A percentile compares a stretch with the other conserved stretches of the same genome.
phyloP scores from a whole-genome alignment of 2,329 filamentous ascomycete species.

The Gyromitra esculenta region DNA sequence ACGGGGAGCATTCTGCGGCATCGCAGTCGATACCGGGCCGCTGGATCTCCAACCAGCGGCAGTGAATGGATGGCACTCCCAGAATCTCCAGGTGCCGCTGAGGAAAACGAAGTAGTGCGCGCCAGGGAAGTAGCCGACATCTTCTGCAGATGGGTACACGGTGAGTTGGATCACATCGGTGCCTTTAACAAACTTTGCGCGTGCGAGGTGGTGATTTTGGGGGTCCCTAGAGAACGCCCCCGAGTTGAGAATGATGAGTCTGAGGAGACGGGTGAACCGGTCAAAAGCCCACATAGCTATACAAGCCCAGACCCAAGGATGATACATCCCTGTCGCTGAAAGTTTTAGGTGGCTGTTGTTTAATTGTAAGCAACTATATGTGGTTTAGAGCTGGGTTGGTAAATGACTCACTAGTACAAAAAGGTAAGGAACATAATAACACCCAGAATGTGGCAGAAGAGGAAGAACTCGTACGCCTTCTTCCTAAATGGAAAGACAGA shows the following conservation, averaged over 20 bases:
- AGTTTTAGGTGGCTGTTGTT: slow-evolving; percentile 49
- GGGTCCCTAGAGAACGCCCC: slow-evolving; percentile 43
- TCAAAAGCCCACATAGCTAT: slow-evolving; percentile 53
- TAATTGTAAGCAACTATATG: background rate
- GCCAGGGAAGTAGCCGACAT: slow-evolving; percentile 53
- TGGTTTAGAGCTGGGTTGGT: background rate
- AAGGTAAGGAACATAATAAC: slow-evolving; percentile 59
- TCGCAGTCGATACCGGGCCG: slow-evolving; percentile 32
- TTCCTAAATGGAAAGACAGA: slow-evolving; percentile 58
- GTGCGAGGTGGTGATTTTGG: slow-evolving; percentile 49
- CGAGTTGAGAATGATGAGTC: slow-evolving; percentile 52
- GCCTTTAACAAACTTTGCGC: slow-evolving; percentile 52
- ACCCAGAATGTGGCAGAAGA: slow-evolving; percentile 59
- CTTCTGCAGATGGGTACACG: slow-evolving; percentile 53
- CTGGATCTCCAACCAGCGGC: slow-evolving; percentile 52
- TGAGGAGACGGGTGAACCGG: slow-evolving; percentile 50
- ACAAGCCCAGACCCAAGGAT: slow-evolving; percentile 54
- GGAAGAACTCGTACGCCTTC: slow-evolving; percentile 60
- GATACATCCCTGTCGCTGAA: slow-evolving; percentile 44
- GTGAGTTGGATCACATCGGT: slow-evolving; percentile 53
- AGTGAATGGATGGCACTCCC: slow-evolving; percentile 55
- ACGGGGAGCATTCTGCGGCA: slow-evolving; percentile 18
- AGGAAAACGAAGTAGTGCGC: slow-evolving; percentile 55
- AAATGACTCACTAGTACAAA: slow-evolving; percentile 47
- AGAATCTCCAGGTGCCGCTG: slow-evolving; percentile 54